Base-by-base conservation (phyloP, 371 early-diverging fungal species). In the Circinella umbellata region DNA sequence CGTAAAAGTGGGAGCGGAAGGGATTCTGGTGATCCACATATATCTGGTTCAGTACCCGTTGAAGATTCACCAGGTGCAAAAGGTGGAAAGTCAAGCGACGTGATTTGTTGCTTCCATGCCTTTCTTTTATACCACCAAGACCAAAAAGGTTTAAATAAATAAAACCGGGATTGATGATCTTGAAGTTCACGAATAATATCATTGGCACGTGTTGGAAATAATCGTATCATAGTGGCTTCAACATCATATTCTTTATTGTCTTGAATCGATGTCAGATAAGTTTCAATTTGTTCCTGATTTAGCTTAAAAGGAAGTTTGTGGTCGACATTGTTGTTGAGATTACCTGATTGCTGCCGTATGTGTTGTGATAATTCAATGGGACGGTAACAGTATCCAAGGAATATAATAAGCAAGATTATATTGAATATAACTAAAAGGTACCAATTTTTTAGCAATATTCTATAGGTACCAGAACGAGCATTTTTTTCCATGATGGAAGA, bases 381-480 rank as follows among this genome's bases (percentile, higher is more conserved):
- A 14, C 15, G n/a, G 46, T 17, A 63, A 37, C 46, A 47, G 18
- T 63, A 63, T 42, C 46, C 34, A 34, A 66, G 59, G n/a, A 66
- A 39, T 0, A 64, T 34, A 15, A 69, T 15, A 18, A 69, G 59
- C 36, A 57, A 34, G 7, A 64, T 35, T 14, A 60, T 27, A 9
- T 64, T 46, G 34, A 48, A 20, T 48, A 64, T 36, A 15, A 68
- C 9, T 7, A 69, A 4, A 4, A 69, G 20, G 36, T 69, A 42
- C 70, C 70, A 69, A 8, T 69, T 49, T 18, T 55, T 36, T 17
- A 69, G 14, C 20, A 69, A 55, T 13, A n/a, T 36, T 20, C 51
- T 27, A 13, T 61, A 62, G 14, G 51, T 51, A n/a, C 51, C n/a
- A 51, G 15, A 51, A n/a, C 51, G 51, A n/a, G 1, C 51, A 13